Evolutionary conservation across 2,329 filamentous ascomycete species (phyloP), one percentile per base, ranked within the genome.

Genomic region (Penicillium nordicum): DNA sequence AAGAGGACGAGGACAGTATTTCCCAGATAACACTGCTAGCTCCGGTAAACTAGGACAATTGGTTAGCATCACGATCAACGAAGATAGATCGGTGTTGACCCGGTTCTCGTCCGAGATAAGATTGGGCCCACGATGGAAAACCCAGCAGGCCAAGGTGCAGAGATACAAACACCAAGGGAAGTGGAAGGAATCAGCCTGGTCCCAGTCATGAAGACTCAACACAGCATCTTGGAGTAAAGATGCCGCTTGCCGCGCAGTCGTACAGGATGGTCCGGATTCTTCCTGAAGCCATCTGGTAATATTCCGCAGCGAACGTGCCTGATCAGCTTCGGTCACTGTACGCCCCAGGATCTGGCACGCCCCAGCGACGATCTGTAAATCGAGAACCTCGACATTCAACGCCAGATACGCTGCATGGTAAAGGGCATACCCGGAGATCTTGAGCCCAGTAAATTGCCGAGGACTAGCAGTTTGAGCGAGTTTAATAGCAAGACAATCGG

Each of bases 161-260:
- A 87, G 72, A 61, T 86, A 86, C 12, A 86, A 65, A 58, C 81
- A 83, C 84, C 84, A 87, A 0, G 83, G 82, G 18, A 85, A 82
- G 63, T 86, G 83, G 64, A 86, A 86, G 0, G 82, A 71, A 42
- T 82, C 79, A 41, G 78, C 79, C 2, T 79, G 76, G 21, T 82
- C 80, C 55, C 78, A 80, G 36, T 82, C 78, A 12, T 80, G 74
- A 2, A 84, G 69, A 27, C 78, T 76, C 34, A 76, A 70, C 9
- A 80, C 75, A 0, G 80, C 79, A 27, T 82, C 79, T 12, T 76
- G 74, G 0, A 86, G 68, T 12, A 86, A 71, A 2, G 70, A 71
- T 0, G 83, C 81, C 0, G 83, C 82, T 61, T 86, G 84, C 69
- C 79, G 82, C 4, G 65, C 61, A 10, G 63, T 63, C 3, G 42